Percentiles rank a stretch among this genome's conserved stretches.
These are phyloP conservation scores for Rhizopogon vinicolor DNA, from an alignment of 768 basidiomycete species.

Conservation along the genomic window DNA sequence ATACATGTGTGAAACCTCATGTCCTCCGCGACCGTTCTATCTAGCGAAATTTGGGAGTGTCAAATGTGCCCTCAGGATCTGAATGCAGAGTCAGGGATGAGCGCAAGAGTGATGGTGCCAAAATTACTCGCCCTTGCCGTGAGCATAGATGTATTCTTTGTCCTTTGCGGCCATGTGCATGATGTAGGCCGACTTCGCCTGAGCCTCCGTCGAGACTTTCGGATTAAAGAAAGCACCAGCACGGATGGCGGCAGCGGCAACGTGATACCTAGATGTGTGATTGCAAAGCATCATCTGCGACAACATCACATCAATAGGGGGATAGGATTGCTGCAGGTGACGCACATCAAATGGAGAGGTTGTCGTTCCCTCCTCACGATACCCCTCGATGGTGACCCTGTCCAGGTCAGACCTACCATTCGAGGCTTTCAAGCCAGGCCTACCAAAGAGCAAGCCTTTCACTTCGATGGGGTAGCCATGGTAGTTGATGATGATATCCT, in stretches of 20 bases:
- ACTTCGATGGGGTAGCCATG: slow-evolving; percentile 78
- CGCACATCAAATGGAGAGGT: slow-evolving; percentile 77
- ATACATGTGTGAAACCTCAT: not conserved
- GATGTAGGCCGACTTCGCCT: slow-evolving; percentile 51
- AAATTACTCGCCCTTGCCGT: slow-evolving; percentile 48
- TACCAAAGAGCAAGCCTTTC: slow-evolving; percentile 58
- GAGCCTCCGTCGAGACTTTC: slow-evolving; percentile 52
- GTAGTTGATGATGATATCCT: slow-evolving; percentile 75
- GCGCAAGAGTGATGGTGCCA: not conserved
- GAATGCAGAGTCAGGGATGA: not conserved
- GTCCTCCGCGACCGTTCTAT: not conserved
- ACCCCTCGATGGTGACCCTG: slow-evolving; percentile 56
- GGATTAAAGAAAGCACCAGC: slow-evolving; percentile 49
- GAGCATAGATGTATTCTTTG: slow-evolving; percentile 51
- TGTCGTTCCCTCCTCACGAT: slow-evolving; percentile 72
- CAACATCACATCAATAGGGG: not conserved
- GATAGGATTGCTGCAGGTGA: slow-evolving; percentile 2
- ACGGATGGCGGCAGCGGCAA: slow-evolving; percentile 57
- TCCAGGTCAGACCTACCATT: slow-evolving; percentile 48
- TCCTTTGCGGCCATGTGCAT: slow-evolving; percentile 60
- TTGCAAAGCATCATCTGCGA: slow-evolving; percentile 74
- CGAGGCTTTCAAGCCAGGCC: slow-evolving; percentile 49
- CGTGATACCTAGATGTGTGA: slow-evolving; percentile 60
- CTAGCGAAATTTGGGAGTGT: slow-evolving; percentile 38
- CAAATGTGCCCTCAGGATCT: slow-evolving; percentile 37